These are phyloP conservation scores for Solanum chiquidenum DNA, from an alignment of 257 asterid species.

Conservation along the genomic window DNA sequence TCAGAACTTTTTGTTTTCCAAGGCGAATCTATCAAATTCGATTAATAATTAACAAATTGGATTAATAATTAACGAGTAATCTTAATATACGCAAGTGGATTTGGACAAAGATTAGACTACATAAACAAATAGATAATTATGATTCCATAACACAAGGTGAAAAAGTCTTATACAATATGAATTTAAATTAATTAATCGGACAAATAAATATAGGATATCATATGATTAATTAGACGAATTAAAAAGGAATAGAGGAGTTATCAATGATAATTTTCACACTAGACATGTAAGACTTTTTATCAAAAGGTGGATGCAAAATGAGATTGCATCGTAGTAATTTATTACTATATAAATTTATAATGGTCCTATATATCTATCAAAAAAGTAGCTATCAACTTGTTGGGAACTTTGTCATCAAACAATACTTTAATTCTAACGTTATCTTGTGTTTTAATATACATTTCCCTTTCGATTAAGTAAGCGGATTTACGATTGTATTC, in stretches of 20 bases:
- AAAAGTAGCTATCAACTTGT: neutral
- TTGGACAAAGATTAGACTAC: neutral
- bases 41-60: neutral
- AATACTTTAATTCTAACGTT: neutral
- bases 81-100: neutral
- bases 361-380: neutral
- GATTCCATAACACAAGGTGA: neutral
- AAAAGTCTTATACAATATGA: neutral
- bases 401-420: neutral
- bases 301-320: neutral
- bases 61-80: neutral
- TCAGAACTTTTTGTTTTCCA: neutral
- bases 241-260: neutral
- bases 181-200: neutral
- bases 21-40: neutral
- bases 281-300: neutral
- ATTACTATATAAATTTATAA: neutral
- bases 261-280: neutral
- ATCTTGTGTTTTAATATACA: neutral
- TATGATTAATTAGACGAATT: neutral
- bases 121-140: neutral
- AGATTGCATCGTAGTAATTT: neutral
- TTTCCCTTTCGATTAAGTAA: neutral
- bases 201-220: neutral
- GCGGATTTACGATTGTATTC: too few species aligned